Base-by-base conservation (phyloP, 257 asterid species). In the Dorcoceras hygrometricum region DNA sequence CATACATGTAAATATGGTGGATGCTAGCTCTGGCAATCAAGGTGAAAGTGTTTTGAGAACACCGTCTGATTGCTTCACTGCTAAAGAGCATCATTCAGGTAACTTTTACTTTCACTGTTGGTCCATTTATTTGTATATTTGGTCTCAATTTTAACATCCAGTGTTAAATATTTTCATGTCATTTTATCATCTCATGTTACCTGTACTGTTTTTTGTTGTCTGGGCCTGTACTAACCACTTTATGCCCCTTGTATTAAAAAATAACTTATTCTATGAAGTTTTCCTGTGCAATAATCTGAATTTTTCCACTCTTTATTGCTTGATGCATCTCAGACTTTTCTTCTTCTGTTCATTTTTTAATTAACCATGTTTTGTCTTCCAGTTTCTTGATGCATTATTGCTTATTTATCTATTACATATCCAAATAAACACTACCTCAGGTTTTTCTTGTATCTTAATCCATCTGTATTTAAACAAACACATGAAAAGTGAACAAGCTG, bases 1-100 rank as follows among this genome's bases (percentile, higher is more conserved):
- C 56, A 78, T 72, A 63, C 54, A 50, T 28, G 77, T 63, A 78
- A 74, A 73, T 50, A 60, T 46, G 20, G 48, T 39, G 57, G 74
- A 74, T 48, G 64, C 27, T 54, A 46, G 24, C 66, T 63, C 68
- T 59, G 26, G 53, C 65, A 75, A 76, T 74, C 67, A 71, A 62
- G 76, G 75, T 72, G 74, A 76, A 27, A 25, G 16, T 59, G 61
- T 48, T 63, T 59, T 66, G 28, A 73, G 71, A 65, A 67, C 65
- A 36, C 72, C 76, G 66, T 46, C 63, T 26, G 75, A 66, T 25
- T 39, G 65, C 19, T 57, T 24, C 63, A 69, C 60, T 23, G 76
- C 67, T 61, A 65, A 56, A 62, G 75, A 70, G 51, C 62, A 31
- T 58, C 66, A 14, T 59, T 73, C 86, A 77, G 89, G 87, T 86